Percentiles rank a stretch among this genome's conserved stretches.
phyloP scores from a whole-genome alignment of 2,329 filamentous ascomycete genomes.

The Chaetomium sp. region DNA sequence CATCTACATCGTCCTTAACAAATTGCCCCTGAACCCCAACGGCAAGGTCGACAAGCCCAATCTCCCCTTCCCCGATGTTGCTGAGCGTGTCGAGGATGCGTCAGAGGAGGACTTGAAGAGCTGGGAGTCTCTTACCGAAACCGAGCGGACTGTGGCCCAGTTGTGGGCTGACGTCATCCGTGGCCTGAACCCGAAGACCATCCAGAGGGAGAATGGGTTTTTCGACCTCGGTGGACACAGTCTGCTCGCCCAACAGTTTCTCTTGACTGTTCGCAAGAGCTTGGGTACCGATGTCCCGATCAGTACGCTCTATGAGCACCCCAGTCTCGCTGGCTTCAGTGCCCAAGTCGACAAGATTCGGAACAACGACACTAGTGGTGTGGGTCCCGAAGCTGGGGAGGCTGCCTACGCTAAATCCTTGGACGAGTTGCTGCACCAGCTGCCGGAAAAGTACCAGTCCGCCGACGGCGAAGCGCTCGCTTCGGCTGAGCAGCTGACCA shows the following conservation, averaged over 20 bases:
- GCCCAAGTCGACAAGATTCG: constrained; percentile 53
- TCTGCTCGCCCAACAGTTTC: constrained; percentile 78
- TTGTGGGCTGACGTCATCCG: constrained; percentile 74
- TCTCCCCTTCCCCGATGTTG: constrained; percentile 78
- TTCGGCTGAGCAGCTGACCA: constrained; percentile 49
- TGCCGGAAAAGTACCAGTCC: constrained; percentile 44
- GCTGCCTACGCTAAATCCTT: constrained; percentile 54
- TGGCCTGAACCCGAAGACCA: constrained; percentile 66
- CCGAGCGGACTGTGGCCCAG: constrained; percentile 67
- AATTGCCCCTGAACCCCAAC: constrained; percentile 80
- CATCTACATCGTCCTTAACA: constrained; percentile 70
- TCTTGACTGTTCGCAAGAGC: constrained; percentile 63
- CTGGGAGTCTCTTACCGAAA: constrained; percentile 51
- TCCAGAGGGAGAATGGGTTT: constrained; percentile 64
- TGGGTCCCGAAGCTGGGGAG: constrained; percentile 43
- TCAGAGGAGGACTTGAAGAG: constrained; percentile 48
- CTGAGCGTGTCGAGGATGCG: constrained; percentile 57
- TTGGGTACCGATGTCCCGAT: constrained; percentile 62
- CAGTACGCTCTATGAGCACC: constrained; percentile 68
- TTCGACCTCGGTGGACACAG: constrained; percentile 82
- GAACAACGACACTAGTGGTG: constrained; percentile 33
- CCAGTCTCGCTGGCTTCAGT: constrained; percentile 52
- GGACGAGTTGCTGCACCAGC: constrained; percentile 47
- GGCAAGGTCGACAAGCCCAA: constrained; percentile 81
- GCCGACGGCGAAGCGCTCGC: constrained; percentile 32